Base-by-base conservation (phyloP, 306 rosid genomes). In the Castanea crenata region DNA sequence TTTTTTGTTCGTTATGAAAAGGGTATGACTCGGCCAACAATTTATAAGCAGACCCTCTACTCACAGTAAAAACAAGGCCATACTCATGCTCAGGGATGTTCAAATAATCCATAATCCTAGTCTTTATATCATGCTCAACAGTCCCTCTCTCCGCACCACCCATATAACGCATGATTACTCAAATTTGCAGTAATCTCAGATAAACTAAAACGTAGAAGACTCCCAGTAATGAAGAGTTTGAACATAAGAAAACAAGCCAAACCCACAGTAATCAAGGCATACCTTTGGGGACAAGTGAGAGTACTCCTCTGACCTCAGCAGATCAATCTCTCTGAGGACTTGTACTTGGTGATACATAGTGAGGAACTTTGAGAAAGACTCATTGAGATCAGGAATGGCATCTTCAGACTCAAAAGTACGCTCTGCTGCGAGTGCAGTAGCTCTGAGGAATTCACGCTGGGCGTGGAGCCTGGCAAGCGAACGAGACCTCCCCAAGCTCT, bases 191-290 rank as follows among this genome's bases (percentile, higher is more conserved):
- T 94, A 69, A 94, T 92, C 86, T 94, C 97, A 81, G 97, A 91
- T 90, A 94, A 85, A 80, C 99, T 94, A 90, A n/a, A 94, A 94
- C 7, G 99, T 94, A 74, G 90, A 92, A 20, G 99, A 94, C 74
- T 94, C 99, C 99, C 97, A 92, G 59, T 92, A 87, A 20, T 94
- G 99, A 79, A 91, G 82, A 27, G 99, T 92, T 91, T 94, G 99
- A 77, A 91, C 87, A 74, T 86, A 90, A 71, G 99, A 94, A 77
- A 94, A 94, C 52, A 94, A 91, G 23, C 99, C 99, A 71, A 92
- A 94, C 63, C 99, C 99, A 84, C 99, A 94, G 82, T 94, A 94
- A 81, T 94, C 99, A 74, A 94, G 99, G 93, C 97, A 92, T 88
- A 92, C 99, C 99, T 92, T 94, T 1, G 93, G 96, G 1, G 90